phyloP scores from a whole-genome alignment of 805 yeast genomes.

The Candida easanensis region DNA sequence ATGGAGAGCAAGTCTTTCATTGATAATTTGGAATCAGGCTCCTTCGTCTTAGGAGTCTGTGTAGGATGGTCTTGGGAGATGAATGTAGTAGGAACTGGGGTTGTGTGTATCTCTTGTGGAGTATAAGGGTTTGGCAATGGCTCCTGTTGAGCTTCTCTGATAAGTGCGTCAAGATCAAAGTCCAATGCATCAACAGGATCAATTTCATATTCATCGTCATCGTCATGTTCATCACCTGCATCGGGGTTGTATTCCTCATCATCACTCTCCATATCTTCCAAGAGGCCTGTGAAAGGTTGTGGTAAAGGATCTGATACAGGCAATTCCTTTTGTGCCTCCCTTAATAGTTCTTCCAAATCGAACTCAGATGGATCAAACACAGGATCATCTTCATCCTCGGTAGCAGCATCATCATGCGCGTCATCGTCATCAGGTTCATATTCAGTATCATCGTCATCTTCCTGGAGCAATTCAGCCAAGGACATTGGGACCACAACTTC shows the following conservation, averaged over 20 bases:
- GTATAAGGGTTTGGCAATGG: conserved; percentile 13
- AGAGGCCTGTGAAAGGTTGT: conserved; percentile 2
- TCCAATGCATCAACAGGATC: conserved; percentile 5
- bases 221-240: conserved; percentile 9
- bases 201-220: conserved; percentile 8
- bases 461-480: conserved; percentile 1
- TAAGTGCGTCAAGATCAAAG: conserved; percentile 9
- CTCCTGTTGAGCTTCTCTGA: conserved; percentile 10
- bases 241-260: conserved; percentile 12
- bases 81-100: too few species aligned
- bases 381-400: conserved; percentile 6
- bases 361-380: conserved; percentile 1
- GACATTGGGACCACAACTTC: conserved; percentile 5
- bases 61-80: too few species aligned
- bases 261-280: conserved; percentile 10
- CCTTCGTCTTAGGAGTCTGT: background rate
- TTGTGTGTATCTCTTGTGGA: too few species aligned
- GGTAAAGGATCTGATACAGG: background rate
- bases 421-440: conserved; percentile 12
- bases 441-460: conserved; percentile 13
- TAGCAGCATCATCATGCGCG: conserved; percentile 4
- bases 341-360: background rate
- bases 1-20: conserved; percentile 10
- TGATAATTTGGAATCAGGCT: conserved; percentile 3
- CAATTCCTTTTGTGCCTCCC: background rate